Percentiles rank a stretch among this genome's conserved stretches.
Evolutionary conservation across 345 rosid genomes (phyloP).

Genomic region (Aegle marmelos): DNA sequence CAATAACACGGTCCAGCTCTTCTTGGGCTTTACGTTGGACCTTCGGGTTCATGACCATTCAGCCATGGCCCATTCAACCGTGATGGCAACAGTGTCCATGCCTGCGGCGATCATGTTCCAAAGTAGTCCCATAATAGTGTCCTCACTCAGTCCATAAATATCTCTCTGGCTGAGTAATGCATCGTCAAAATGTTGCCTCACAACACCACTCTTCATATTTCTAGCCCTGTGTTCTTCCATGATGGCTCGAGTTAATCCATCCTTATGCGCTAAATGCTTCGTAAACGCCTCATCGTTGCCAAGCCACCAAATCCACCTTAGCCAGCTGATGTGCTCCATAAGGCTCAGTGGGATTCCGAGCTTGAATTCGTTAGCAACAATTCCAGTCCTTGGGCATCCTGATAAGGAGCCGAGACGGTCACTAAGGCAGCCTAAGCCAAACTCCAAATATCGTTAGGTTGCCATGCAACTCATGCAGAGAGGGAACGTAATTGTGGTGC

Average conservation of each 20-base stretch:
- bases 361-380: slow-evolving; percentile 20
- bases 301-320: slow-evolving; percentile 26
- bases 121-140: slow-evolving; percentile 38
- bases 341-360: slow-evolving; percentile 18
- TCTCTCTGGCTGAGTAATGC: slow-evolving; percentile 26
- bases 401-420: no score
- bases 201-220: not conserved
- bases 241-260: slow-evolving; percentile 24
- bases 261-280: slow-evolving; percentile 18
- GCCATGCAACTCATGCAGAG: no score
- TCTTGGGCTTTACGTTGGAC: slow-evolving; percentile 28
- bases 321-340: slow-evolving; percentile 31
- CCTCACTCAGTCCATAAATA: slow-evolving; percentile 23
- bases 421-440: no score
- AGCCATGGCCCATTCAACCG: slow-evolving; percentile 51
- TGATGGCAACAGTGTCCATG: slow-evolving; percentile 37
- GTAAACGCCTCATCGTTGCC: slow-evolving; percentile 11
- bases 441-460: no score
- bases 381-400: slow-evolving; percentile 17
- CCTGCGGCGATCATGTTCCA: slow-evolving; percentile 58
- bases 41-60: slow-evolving; percentile 36
- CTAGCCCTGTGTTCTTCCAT: slow-evolving; percentile 18
- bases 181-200: slow-evolving; percentile 31
- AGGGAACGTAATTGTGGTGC: no score
- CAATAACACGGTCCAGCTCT: slow-evolving; percentile 20